phyloP scores from a whole-genome alignment of 169 alveolate species.

The Plasmodium falciparum region DNA sequence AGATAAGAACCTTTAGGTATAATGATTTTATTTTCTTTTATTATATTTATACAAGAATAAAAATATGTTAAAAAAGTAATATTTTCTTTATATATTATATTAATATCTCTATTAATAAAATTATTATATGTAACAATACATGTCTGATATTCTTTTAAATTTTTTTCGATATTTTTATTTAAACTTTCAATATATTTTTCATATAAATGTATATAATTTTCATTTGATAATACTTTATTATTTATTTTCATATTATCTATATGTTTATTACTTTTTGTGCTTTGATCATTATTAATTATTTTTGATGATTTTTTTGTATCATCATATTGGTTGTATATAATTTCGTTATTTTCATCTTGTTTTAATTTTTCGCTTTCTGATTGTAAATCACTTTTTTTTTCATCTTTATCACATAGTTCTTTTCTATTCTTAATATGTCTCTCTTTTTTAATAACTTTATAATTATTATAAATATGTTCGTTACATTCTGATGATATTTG shows the following conservation, averaged over 20 bases:
- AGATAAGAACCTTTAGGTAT: conserved; percentile 63
- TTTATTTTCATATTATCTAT: too few relatives aligned
- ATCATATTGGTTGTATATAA: too few relatives aligned
- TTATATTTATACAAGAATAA: conserved; percentile 43
- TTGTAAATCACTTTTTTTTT: neutral
- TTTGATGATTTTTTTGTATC: too few relatives aligned
- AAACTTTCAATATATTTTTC: conserved; percentile 27
- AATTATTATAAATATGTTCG: neutral
- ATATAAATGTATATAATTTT: conserved; percentile 8
- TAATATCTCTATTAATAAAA: conserved; percentile 41
- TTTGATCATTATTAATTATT: too few relatives aligned
- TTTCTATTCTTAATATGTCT: neutral
- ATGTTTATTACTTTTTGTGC: too few relatives aligned
- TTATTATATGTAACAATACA: conserved; percentile 47
- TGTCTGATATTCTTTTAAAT: conserved; percentile 14
- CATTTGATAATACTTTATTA: neutral
- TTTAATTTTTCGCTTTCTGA: neutral
- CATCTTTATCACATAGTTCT: neutral
- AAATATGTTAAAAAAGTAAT: conserved; percentile 29
- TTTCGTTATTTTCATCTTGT: neutral
- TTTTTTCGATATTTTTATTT: conserved; percentile 11
- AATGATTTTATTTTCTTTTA: conserved; percentile 58
- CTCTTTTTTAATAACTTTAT: too few relatives aligned
- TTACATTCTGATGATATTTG: neutral
- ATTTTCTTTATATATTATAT: conserved; percentile 16